Percentiles rank a stretch among this genome's conserved stretches.
phyloP scores from a whole-genome alignment of 176 grass and related monocot genomes.

The Typha latifolia region DNA sequence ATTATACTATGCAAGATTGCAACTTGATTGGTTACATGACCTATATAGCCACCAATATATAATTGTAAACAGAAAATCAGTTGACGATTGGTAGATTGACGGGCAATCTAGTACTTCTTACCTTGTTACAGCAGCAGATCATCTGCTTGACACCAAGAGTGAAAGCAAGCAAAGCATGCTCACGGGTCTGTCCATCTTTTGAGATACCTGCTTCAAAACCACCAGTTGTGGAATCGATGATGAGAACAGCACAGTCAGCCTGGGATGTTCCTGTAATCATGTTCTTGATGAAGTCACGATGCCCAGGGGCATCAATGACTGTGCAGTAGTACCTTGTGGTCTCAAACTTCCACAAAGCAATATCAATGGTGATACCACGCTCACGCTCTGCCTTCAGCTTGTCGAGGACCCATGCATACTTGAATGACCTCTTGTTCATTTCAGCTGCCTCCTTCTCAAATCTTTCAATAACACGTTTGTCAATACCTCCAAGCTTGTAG shows the following conservation, averaged over 20 bases:
- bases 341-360: conserved; percentile 22
- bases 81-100: too few species aligned
- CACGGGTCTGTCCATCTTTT: conserved; percentile 17
- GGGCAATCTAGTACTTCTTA: not conserved
- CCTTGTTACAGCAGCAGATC: conserved; percentile 21
- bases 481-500: conserved; percentile 19
- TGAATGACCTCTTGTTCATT: conserved; percentile 25
- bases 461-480: conserved; percentile 18
- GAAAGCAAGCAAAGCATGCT: conserved; percentile 20
- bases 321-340: conserved; percentile 17
- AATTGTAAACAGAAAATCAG: too few species aligned
- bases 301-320: conserved; percentile 17
- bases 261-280: conserved; percentile 21
- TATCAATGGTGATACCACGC: conserved; percentile 15
- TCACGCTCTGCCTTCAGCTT: conserved; percentile 24
- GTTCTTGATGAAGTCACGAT: conserved; percentile 20
- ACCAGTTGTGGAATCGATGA: conserved; percentile 17
- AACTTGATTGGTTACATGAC: too few species aligned
- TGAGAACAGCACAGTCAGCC: conserved; percentile 19
- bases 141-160: conserved; percentile 19
- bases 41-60: too few species aligned
- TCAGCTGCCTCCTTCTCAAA: conserved; percentile 18
- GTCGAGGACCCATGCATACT: conserved; percentile 26
- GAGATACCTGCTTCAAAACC: conserved; percentile 23
- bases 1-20: too few species aligned